A percentile compares a stretch with the other conserved stretches of the same genome.
Conservation (phyloP, 2,329 filamentous ascomycete genomes). For the Paecilomyces sp. region DNA sequence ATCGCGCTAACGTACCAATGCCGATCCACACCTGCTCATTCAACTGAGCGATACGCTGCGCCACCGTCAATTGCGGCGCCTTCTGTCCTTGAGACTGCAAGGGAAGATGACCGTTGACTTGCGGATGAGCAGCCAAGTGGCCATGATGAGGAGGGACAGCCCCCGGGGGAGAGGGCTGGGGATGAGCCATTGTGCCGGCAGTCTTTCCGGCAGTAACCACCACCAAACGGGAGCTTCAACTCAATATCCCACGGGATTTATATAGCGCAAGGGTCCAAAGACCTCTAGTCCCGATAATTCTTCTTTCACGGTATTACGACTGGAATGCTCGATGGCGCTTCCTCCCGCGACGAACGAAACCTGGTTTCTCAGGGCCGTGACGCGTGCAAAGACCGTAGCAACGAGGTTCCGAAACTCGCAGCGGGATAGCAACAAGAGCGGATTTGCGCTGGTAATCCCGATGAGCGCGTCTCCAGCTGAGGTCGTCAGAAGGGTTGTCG, state of each 20-base stretch:
- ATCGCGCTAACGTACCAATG: slow-evolving; percentile 59
- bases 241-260: background rate
- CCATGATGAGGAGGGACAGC: slow-evolving; percentile 61
- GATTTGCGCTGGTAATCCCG: background rate
- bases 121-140: slow-evolving; percentile 56
- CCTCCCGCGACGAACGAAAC: background rate
- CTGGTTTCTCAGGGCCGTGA: background rate
- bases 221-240: slow-evolving; percentile 8
- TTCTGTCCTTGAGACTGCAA: slow-evolving; percentile 45
- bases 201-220: slow-evolving; percentile 1
- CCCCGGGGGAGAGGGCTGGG: slow-evolving; percentile 74
- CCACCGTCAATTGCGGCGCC: slow-evolving; percentile 54
- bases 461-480: background rate
- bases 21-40: slow-evolving; percentile 91
- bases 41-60: slow-evolving; percentile 67
- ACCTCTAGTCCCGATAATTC: background rate
- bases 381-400: background rate
- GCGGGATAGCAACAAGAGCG: background rate
- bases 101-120: slow-evolving; percentile 44
- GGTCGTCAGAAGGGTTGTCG: background rate
- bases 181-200: slow-evolving; percentile 57
- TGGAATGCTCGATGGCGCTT: background rate
- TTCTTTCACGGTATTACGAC: background rate
- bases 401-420: background rate
- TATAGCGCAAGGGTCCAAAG: background rate